A percentile compares a stretch with the other conserved stretches of the same genome.
These are phyloP conservation scores for Penicillium sp. DNA, from an alignment of 2,329 filamentous ascomycete species.

Conservation along the genomic window DNA sequence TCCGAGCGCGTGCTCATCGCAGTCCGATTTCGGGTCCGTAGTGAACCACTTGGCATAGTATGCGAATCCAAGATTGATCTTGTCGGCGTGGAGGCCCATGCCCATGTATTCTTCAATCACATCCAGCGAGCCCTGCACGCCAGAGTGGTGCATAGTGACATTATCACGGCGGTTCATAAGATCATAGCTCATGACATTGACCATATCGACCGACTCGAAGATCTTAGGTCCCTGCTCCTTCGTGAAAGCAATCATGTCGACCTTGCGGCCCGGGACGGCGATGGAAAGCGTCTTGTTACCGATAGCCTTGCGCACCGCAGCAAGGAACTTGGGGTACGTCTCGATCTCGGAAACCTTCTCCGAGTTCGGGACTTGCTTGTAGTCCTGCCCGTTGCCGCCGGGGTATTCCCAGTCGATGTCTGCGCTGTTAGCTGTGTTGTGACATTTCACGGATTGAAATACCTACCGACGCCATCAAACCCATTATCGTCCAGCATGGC, in stretches of 20 bases:
- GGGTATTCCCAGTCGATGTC: conserved; percentile 65
- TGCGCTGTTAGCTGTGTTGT: conserved; percentile 14
- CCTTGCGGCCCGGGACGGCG: conserved; percentile 57
- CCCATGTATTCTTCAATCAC: conserved; percentile 55
- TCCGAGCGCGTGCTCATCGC: conserved; percentile 47
- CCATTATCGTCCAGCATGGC: conserved; percentile 56
- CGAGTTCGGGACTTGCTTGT: conserved; percentile 56
- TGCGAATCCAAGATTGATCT: conserved; percentile 61
- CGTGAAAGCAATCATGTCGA: conserved; percentile 65
- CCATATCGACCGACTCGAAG: conserved; percentile 56
- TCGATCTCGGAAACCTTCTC: conserved; percentile 56
- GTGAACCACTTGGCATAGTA: conserved; percentile 66
- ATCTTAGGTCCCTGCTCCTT: conserved; percentile 53
- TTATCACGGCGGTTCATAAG: conserved; percentile 64
- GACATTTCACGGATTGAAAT: neutral
- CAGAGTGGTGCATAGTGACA: conserved; percentile 59
- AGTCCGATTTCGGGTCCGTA: conserved; percentile 47
- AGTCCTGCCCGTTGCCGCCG: conserved; percentile 62
- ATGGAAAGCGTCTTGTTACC: conserved; percentile 60
- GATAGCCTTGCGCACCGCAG: conserved; percentile 53
- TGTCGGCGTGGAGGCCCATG: conserved; percentile 50
- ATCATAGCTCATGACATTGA: conserved; percentile 69
- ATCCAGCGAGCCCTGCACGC: conserved; percentile 51
- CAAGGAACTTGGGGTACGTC: conserved; percentile 57
- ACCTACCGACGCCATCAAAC: conserved; percentile 58